Conservation (phyloP, 164 flowering plant genomes). For the Tetracentron sinense region DNA sequence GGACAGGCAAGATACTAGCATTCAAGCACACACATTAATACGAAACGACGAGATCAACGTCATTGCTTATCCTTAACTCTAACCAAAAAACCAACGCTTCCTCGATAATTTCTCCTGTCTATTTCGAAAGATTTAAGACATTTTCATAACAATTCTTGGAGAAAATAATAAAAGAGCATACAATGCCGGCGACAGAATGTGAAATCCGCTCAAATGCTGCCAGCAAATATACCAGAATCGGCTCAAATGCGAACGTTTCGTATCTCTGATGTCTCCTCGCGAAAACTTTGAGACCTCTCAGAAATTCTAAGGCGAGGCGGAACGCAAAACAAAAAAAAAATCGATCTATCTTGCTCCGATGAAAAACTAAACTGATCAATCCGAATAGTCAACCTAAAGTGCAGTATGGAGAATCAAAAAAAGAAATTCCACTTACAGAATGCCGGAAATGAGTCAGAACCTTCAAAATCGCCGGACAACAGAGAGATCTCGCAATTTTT, state of each 20-base stretch:
- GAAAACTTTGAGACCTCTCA: not conserved
- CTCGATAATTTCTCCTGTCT: not conserved
- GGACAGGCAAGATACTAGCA: not conserved
- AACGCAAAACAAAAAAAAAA: not conserved
- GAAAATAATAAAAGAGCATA: not conserved
- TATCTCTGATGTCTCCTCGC: not conserved
- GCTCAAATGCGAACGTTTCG: not conserved
- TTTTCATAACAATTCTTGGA: not conserved
- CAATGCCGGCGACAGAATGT: not conserved
- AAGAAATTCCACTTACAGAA: not conserved
- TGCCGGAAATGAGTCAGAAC: not conserved
- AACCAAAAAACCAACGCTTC: constrained; percentile 1
- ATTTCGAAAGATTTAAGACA: not conserved
- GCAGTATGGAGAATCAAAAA: too few species aligned
- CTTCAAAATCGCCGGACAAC: not conserved
- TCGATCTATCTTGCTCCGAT: not conserved
- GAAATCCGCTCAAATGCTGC: not conserved
- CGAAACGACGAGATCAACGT: not conserved
- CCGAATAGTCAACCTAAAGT: not conserved
- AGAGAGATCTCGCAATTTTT: not conserved
- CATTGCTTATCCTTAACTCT: not conserved
- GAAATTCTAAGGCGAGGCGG: too few species aligned
- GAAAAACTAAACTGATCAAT: not conserved
- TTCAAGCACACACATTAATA: not conserved
- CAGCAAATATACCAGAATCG: not conserved